A percentile compares a stretch with the other conserved stretches of the same genome.
phyloP scores from a whole-genome alignment of 2,329 filamentous ascomycete genomes.

The Monilinia fructigena region DNA sequence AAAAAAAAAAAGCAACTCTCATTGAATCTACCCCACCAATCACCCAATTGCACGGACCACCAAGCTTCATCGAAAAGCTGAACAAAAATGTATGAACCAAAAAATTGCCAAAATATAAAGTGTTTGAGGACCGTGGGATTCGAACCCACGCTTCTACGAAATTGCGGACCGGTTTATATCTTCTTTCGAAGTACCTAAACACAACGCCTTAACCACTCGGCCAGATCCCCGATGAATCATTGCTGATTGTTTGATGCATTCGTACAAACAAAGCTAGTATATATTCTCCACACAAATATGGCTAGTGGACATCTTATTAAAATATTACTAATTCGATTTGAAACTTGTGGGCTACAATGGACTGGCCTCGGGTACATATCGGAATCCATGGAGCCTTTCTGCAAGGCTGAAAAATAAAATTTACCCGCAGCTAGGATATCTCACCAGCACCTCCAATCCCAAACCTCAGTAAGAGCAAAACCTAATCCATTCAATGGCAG shows the following conservation, averaged over 20 bases:
- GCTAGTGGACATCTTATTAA: background rate
- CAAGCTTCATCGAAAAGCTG: no score
- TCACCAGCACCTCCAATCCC: background rate
- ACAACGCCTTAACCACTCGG: conserved; percentile 58
- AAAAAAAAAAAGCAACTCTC: no score
- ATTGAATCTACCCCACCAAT: no score
- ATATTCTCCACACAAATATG: no score
- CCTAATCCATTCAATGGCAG: conserved; percentile 31
- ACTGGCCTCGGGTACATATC: background rate
- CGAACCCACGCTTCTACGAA: conserved; percentile 45
- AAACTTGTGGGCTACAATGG: background rate
- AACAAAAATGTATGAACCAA: background rate
- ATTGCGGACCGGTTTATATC: conserved; percentile 40
- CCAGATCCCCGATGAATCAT: conserved; percentile 44
- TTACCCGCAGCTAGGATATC: background rate
- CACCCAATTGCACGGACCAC: no score
- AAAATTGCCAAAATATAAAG: conserved; percentile 31
- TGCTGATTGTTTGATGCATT: no score
- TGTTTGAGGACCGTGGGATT: conserved; percentile 48
- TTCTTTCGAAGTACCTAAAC: conserved; percentile 46
- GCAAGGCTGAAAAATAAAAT: conserved; percentile 30
- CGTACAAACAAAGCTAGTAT: no score
- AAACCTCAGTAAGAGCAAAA: background rate
- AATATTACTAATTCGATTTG: background rate
- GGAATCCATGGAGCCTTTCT: conserved; percentile 23